Evolutionary conservation across 139 green algal species (phyloP).

Genomic region (Chlamydomonas eustigma): DNA sequence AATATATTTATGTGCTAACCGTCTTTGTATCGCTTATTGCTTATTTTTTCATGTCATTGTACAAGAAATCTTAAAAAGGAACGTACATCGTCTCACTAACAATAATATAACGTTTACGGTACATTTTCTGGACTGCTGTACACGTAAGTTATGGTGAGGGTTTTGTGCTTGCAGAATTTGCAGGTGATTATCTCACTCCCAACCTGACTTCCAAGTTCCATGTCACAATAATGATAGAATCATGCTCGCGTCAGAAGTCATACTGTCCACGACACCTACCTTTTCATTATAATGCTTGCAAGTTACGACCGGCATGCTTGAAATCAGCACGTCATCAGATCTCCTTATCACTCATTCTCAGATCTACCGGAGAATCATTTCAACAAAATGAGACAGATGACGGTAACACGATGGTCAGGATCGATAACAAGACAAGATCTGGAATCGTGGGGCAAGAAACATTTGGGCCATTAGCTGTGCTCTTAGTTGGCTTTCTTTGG

Average conservation of each 20-base stretch:
- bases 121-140: no score
- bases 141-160: no score
- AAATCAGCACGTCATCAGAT: neutral
- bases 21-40: no score
- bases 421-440: neutral
- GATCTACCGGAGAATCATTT: neutral
- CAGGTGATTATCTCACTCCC: no score
- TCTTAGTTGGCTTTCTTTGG: conserved; percentile 1
- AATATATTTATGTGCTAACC: neutral
- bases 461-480: neutral
- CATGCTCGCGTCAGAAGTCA: neutral
- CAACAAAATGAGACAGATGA: neutral
- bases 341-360: neutral
- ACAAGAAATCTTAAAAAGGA: no score
- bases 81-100: no score
- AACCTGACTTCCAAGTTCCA: no score
- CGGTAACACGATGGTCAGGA: neutral
- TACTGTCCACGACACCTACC: neutral
- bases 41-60: no score
- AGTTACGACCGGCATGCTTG: neutral
- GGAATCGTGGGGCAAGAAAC: neutral
- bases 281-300: neutral
- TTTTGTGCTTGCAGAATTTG: no score
- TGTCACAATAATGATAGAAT: neutral
- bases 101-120: no score